Conservation (phyloP, 192 early-diverging fungal species). For the Coemansia sp. region DNA sequence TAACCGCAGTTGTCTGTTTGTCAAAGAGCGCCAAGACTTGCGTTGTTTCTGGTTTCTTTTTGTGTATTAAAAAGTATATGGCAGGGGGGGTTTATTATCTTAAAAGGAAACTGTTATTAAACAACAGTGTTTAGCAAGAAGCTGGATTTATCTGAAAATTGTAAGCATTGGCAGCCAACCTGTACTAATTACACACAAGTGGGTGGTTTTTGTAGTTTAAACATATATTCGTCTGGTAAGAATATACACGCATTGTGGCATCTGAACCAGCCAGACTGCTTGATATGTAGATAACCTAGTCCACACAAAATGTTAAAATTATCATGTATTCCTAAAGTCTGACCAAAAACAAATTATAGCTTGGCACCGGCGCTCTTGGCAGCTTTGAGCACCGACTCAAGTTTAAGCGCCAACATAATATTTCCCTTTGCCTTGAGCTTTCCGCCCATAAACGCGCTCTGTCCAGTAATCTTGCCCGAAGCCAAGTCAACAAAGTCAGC, state of each 20-base stretch:
- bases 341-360: slow-evolving; percentile 50
- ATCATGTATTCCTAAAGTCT: not conserved
- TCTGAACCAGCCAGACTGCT: too few species aligned
- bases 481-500: slow-evolving; percentile 80
- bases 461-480: slow-evolving; percentile 82
- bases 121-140: not conserved
- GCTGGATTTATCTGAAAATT: not conserved
- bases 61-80: not conserved
- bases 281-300: not conserved
- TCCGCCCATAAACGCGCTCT: slow-evolving; percentile 89
- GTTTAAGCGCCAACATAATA: slow-evolving; percentile 71
- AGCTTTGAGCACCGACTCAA: slow-evolving; percentile 67
- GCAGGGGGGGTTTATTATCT: not conserved
- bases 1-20: not conserved
- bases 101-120: slow-evolving; percentile 1
- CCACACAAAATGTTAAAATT: slow-evolving; percentile 1
- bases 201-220: too few species aligned
- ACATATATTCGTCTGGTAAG: too few species aligned
- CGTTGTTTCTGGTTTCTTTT: not conserved
- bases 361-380: slow-evolving; percentile 60
- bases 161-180: not conserved
- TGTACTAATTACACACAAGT: too few species aligned
- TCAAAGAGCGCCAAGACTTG: not conserved
- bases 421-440: slow-evolving; percentile 86
- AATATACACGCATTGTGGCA: too few species aligned